Evolutionary conservation across 495 filamentous ascomycete genomes (phyloP), one percentile per base, ranked within the genome.

Genomic region (Cudoniella acicularis): DNA sequence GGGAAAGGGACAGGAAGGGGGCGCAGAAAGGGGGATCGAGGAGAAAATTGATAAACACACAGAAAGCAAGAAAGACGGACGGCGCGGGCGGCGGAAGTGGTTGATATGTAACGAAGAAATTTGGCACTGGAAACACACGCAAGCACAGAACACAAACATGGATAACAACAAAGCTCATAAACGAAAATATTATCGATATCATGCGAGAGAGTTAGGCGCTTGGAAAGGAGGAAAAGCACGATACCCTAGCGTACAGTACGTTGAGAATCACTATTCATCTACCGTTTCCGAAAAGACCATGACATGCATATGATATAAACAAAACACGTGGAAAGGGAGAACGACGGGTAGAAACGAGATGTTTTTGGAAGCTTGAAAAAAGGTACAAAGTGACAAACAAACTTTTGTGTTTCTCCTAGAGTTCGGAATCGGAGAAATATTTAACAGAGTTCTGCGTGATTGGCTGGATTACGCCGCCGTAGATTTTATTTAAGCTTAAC

Each of bases 151-250:
- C 8, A 48, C 45, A 18, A 48, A 48, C 10, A 10, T 41, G 36
- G 36, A 16, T 4, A 46, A n/a, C 4, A 8, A n/a, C 18, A 46
- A 46, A 3, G 43, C 43, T 21, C 43, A n/a, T n/a, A 50, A 24
- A 50, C 20, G 48, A 10, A 13, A 25, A 50, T n/a, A n/a, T n/a
- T n/a, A n/a, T n/a, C n/a, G n/a, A n/a, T n/a, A n/a, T n/a, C n/a
- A n/a, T n/a, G n/a, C n/a, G 25, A 8, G 48, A 23, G 20, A 21
- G 20, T 17, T 17, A 50, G 47, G 59, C 43, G 30, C 18, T 20
- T 23, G 48, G 36, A 47, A 52, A 1, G 42, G 60, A 54, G 42
- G 54, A 62, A 62, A 62, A 62, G 60, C 54, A 57, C 60, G 60
- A 62, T 62, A 62, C 60, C 55, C 60, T 54, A 42, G 20, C 40